Percentiles rank a stretch among this genome's conserved stretches.
phyloP scores from a whole-genome alignment of 257 asterid genomes.

The Capsicum rhomboideum region DNA sequence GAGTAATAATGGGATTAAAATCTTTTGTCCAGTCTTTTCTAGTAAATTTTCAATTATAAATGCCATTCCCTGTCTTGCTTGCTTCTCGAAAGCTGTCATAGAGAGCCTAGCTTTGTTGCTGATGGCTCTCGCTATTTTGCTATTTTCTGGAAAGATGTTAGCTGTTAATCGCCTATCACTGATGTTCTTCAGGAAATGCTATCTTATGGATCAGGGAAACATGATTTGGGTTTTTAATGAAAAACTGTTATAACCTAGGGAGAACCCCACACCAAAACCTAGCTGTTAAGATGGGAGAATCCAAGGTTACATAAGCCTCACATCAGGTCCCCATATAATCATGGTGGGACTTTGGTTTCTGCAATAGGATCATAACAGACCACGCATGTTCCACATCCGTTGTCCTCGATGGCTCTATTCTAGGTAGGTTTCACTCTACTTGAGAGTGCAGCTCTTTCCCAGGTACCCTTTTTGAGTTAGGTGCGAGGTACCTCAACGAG shows the following conservation, averaged over 20 bases:
- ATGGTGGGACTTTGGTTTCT: too few relatives aligned
- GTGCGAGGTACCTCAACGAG: too few relatives aligned
- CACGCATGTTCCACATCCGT: too few relatives aligned
- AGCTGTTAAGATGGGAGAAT: neutral
- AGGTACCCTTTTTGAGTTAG: too few relatives aligned
- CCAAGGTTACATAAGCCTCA: neutral
- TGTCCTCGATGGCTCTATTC: too few relatives aligned
- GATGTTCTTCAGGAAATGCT: neutral
- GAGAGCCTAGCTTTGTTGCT: neutral
- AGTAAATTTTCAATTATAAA: neutral
- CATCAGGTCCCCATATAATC: too few relatives aligned
- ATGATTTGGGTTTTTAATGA: neutral
- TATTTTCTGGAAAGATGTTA: neutral
- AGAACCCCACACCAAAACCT: too few relatives aligned
- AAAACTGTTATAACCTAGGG: neutral
- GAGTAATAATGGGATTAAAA: neutral
- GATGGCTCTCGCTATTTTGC: neutral
- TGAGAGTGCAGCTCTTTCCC: too few relatives aligned
- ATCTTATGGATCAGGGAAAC: neutral
- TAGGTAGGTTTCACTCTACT: too few relatives aligned
- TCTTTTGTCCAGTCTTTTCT: neutral
- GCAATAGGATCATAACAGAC: too few relatives aligned
- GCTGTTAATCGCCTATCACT: neutral
- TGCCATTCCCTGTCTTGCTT: neutral
- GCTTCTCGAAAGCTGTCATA: neutral